Conservation (phyloP, 805 yeast genomes). For the Candida krabiensis region DNA sequence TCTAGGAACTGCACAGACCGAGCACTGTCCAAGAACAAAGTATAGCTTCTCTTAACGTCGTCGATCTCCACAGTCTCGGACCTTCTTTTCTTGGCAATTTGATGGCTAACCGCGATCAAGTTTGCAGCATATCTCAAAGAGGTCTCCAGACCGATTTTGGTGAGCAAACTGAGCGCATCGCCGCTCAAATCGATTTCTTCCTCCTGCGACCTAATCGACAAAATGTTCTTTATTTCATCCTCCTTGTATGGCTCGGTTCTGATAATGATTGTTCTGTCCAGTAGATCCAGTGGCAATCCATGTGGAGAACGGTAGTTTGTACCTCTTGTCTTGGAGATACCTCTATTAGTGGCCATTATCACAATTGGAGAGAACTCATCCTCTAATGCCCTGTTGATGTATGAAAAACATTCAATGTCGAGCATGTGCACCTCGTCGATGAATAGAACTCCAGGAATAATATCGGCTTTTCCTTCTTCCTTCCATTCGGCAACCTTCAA, state of each 20-base stretch:
- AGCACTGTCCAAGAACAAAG: conserved; percentile 80
- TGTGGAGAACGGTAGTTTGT: conserved; percentile 90
- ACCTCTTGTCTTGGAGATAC: conserved; percentile 88
- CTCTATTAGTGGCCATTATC: conserved; percentile 93
- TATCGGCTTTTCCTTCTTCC: conserved; percentile 97
- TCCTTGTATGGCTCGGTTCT: conserved; percentile 86
- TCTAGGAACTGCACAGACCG: conserved; percentile 75
- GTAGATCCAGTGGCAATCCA: conserved; percentile 93
- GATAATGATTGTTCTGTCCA: conserved; percentile 88
- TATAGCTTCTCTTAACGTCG: conserved; percentile 83
- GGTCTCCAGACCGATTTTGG: conserved; percentile 70
- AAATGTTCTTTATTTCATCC: conserved; percentile 79
- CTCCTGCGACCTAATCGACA: conserved; percentile 76
- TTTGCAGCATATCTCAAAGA: conserved; percentile 92
- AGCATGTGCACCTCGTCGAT: conserved; percentile 99
- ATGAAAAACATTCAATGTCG: conserved; percentile 94
- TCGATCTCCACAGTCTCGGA: conserved; percentile 57
- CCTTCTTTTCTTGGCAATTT: conserved; percentile 76
- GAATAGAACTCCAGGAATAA: conserved; percentile 95
- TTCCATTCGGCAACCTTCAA: conserved; percentile 90
- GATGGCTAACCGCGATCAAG: conserved; percentile 85
- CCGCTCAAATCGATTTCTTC: conserved; percentile 67
- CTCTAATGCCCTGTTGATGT: conserved; percentile 90
- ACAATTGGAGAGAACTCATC: conserved; percentile 91
- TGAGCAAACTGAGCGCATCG: conserved; percentile 74